Percentiles rank a stretch among this genome's conserved stretches.
Conservation (phyloP, 2,329 filamentous ascomycete genomes). For the Pseudogymnoascus sp. region DNA sequence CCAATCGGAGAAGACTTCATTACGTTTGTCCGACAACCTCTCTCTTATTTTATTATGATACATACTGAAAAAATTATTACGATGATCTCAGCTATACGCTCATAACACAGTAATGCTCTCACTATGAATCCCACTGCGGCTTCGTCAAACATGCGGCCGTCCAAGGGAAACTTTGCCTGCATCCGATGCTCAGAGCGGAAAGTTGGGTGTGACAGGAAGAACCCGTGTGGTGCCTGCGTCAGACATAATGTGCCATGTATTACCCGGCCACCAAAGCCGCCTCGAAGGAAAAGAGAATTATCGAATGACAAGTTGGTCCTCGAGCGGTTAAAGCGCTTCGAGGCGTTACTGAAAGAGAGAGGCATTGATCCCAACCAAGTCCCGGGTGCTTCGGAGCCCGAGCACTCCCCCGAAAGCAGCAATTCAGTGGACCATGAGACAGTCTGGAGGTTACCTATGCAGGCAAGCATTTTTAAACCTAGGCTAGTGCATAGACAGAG, state of each 20-base stretch:
- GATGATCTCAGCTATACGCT: not conserved
- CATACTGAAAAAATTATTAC: not conserved
- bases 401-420: not conserved
- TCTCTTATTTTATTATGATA: not conserved
- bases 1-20: not conserved
- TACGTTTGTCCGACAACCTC: not conserved
- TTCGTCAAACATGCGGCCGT: not conserved
- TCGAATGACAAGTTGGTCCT: slow-evolving; percentile 11
- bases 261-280: slow-evolving; percentile 9
- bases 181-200: slow-evolving; percentile 26
- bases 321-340: slow-evolving; percentile 15
- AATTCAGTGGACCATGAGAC: slow-evolving; percentile 3
- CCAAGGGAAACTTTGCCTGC: slow-evolving; percentile 9
- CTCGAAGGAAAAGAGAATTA: slow-evolving; percentile 10
- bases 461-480: slow-evolving; percentile 13
- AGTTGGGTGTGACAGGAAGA: slow-evolving; percentile 35
- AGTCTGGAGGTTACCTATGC: slow-evolving; percentile 12
- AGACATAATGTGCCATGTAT: slow-evolving; percentile 23
- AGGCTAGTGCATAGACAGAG: slow-evolving; percentile 18
- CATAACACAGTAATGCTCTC: not conserved
- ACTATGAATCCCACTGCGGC: not conserved
- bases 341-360: slow-evolving; percentile 16
- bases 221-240: slow-evolving; percentile 38
- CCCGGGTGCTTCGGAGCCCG: slow-evolving; percentile 10
- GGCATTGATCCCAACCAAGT: slow-evolving; percentile 19